Conservation (phyloP, 1,284 basidiomycete genomes). For the Pseudozyma hubeiensis region DNA sequence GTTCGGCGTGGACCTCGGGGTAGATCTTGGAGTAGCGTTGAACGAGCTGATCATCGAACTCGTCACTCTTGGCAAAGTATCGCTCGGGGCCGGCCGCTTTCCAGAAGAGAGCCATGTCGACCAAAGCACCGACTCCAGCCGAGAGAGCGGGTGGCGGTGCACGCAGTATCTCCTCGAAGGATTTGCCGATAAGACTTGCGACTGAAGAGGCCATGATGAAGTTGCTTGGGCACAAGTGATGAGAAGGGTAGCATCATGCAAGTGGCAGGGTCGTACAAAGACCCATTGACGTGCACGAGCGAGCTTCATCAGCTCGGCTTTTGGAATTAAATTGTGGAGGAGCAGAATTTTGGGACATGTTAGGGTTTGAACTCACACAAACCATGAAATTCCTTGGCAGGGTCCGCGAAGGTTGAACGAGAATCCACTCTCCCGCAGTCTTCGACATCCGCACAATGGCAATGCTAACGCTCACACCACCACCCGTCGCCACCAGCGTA, state of each 20-base stretch:
- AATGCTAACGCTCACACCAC: background rate
- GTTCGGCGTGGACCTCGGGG: constrained; percentile 17
- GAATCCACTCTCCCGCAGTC: constrained; percentile 6
- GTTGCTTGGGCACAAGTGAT: no score
- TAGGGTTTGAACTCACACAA: background rate
- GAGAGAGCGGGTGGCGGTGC: constrained; percentile 18
- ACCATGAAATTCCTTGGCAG: background rate
- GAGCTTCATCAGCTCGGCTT: no score
- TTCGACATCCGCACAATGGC: constrained; percentile 4
- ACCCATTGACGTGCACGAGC: no score
- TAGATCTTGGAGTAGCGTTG: constrained; percentile 28
- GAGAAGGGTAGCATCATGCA: background rate
- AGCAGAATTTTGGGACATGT: background rate
- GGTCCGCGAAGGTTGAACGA: constrained; percentile 15
- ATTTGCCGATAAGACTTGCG: constrained; percentile 15
- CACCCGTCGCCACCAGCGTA: constrained; percentile 1
- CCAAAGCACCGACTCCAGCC: constrained; percentile 18
- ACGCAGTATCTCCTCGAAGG: constrained; percentile 36
- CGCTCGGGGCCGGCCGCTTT: constrained; percentile 38
- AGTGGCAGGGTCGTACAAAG: background rate
- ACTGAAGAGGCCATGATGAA: constrained; percentile 6
- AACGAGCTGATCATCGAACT: constrained; percentile 34
- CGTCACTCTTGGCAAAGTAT: constrained; percentile 25
- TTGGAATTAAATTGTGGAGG: no score
- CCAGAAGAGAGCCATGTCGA: constrained; percentile 41